These are phyloP conservation scores for Platanus orientalis DNA, from an alignment of 164 flowering plant species.

Conservation along the genomic window DNA sequence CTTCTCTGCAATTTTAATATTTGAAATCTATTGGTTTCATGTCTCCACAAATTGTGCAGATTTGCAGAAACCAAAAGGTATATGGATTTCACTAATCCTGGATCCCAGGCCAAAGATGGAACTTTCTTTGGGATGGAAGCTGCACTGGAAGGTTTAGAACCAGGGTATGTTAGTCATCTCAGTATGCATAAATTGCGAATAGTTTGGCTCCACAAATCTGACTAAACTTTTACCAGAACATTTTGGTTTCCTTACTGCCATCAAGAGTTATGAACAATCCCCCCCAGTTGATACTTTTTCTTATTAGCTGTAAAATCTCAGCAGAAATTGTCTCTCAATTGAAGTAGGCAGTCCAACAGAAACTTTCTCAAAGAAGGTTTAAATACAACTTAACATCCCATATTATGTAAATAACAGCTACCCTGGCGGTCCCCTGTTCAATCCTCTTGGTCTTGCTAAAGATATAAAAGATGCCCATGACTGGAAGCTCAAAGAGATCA, in stretches of 20 bases:
- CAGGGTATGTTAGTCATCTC: conserved; percentile 73
- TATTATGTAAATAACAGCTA: conserved; percentile 38
- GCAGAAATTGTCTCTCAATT: too few species aligned
- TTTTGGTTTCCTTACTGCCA: too few species aligned
- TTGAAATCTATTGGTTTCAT: background rate
- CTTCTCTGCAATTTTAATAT: background rate
- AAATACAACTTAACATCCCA: background rate
- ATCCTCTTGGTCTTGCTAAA: conserved; percentile 89
- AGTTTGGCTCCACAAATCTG: background rate
- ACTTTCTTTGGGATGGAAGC: conserved; percentile 85
- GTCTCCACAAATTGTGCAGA: conserved; percentile 27
- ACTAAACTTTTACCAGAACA: background rate
- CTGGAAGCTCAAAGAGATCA: conserved; percentile 90
- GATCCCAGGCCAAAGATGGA: conserved; percentile 81
- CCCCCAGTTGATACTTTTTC: too few species aligned
- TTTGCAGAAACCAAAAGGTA: conserved; percentile 90
- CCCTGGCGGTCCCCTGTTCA: conserved; percentile 86
- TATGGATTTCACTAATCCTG: conserved; percentile 81
- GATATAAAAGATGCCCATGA: conserved; percentile 58
- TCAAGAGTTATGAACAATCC: too few species aligned
- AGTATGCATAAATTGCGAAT: background rate
- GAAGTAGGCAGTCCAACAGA: background rate
- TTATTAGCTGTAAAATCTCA: too few species aligned
- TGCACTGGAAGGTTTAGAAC: conserved; percentile 81
- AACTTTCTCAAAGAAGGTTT: background rate